Base-by-base conservation (phyloP, 2,329 filamentous ascomycete genomes). In the Elsinoe arachidis region DNA sequence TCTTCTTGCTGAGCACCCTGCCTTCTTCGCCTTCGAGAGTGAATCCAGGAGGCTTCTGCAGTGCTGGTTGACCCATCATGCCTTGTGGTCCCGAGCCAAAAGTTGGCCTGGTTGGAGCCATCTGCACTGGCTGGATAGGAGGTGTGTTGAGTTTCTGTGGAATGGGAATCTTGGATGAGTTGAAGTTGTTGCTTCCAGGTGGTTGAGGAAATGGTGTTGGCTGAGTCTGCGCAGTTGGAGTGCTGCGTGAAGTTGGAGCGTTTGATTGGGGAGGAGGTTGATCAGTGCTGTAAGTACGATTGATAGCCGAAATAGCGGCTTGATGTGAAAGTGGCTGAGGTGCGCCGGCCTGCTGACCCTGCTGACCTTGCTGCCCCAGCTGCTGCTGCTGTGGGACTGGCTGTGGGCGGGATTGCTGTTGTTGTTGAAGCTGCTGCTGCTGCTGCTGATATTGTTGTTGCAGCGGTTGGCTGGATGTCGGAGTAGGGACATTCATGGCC, bases 1-100 rank as follows among this genome's bases (percentile, higher is more conserved):
- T 97, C 76, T 95, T 95, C 81, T 96, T 96, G 75, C 87, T 95
- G n/a, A 99, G 78, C 1, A 99, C 87, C 43, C 91, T 86, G 66
- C 96, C 90, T 23, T 90, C 90, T 68, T 96, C 91, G 30, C 89
- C 88, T 69, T 97, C 92, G 59, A 96, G 84, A 58, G 89, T 88
- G 70, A 89, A 95, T 0, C 85, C 83, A 0, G 90, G 89, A 44
- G 89, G 83, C 67, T 90, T 91, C 57, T 85, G 77, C 60, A 97
- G 81, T 1, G 89, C 88, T 0, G 93, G 91, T 67, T 96, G 90
- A 54, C 86, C 85, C 80, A 96, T 88, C 52, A 93, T 85, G 55
- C 90, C 90, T 55, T 87, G 87, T 0, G 87, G 80, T 5, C 84
- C 84, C 19, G 90, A 90, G 52, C 87, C 87, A 67, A 93, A 81